Percentiles rank a stretch among this genome's conserved stretches.
Conservation (phyloP, 2,329 filamentous ascomycete genomes). For the Fusarium ramigenum region DNA sequence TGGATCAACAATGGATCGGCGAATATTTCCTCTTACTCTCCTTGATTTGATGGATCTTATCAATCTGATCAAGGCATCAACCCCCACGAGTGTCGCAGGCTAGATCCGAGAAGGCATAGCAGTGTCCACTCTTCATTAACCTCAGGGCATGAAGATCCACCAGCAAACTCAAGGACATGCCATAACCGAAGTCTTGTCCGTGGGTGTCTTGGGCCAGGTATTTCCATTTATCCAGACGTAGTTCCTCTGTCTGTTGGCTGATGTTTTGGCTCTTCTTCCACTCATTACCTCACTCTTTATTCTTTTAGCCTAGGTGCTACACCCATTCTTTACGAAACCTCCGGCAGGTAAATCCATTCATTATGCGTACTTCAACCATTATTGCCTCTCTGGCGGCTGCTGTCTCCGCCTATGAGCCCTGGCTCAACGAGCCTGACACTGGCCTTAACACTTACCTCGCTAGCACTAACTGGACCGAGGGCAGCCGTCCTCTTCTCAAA, state of each 20-base stretch:
- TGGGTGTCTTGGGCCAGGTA: no score
- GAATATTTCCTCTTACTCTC: not conserved
- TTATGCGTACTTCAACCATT: constrained; percentile 29
- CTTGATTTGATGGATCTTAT: constrained; percentile 28
- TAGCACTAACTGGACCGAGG: constrained; percentile 46
- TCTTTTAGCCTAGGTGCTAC: not conserved
- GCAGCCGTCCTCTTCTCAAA: constrained; percentile 50
- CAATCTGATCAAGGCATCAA: constrained; percentile 25
- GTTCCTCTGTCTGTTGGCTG: not conserved
- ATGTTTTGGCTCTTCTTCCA: not conserved
- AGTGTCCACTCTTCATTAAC: constrained; percentile 29
- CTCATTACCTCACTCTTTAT: not conserved
- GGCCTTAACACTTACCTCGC: constrained; percentile 44
- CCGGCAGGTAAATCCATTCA: constrained; percentile 11
- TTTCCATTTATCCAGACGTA: not conserved
- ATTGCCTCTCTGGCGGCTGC: constrained; percentile 35
- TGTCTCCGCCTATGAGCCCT: constrained; percentile 45
- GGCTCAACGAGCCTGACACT: constrained; percentile 50
- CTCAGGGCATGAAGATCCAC: constrained; percentile 30
- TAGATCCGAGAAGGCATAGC: not conserved
- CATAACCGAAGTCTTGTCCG: not conserved
- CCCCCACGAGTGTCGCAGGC: not conserved
- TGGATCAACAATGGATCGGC: not conserved
- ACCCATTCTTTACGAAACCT: constrained; percentile 19
- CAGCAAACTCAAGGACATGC: not conserved